These are phyloP conservation scores for Selaginella tamariscina DNA, from an alignment of 75 land plant species.

Conservation along the genomic window DNA sequence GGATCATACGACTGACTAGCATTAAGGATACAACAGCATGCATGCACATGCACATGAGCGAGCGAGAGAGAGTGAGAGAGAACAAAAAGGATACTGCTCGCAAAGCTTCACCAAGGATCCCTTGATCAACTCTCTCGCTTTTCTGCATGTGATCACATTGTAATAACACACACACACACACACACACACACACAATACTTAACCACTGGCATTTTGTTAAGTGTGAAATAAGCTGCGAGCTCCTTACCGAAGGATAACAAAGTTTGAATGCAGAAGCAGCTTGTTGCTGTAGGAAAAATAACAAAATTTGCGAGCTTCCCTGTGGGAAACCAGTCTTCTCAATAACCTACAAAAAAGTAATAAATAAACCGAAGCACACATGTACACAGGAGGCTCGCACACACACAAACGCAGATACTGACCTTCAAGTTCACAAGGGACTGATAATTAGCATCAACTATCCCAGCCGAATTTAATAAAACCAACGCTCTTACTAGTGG, in stretches of 20 bases:
- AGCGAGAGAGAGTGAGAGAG: background rate
- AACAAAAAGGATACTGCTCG: constrained; percentile 70
- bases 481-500: constrained; percentile 49
- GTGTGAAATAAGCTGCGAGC: too few relatives aligned
- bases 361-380: background rate
- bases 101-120: constrained; percentile 50
- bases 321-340: background rate
- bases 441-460: constrained; percentile 47
- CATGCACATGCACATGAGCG: background rate
- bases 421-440: constrained; percentile 17
- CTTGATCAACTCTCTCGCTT: constrained; percentile 51
- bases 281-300: background rate
- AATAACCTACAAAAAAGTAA: background rate
- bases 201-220: too few relatives aligned
- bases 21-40: constrained; percentile 25
- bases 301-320: background rate
- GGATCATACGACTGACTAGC: constrained; percentile 68
- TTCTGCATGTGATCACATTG: constrained; percentile 34
- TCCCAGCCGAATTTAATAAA: constrained; percentile 68
- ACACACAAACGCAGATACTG: background rate
- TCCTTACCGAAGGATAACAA: background rate
- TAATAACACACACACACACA: too few relatives aligned
- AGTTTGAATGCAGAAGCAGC: background rate
- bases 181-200: too few relatives aligned
- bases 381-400: too few relatives aligned